Conservation (phyloP, 495 filamentous ascomycete species). For the Ascobolus immersus region DNA sequence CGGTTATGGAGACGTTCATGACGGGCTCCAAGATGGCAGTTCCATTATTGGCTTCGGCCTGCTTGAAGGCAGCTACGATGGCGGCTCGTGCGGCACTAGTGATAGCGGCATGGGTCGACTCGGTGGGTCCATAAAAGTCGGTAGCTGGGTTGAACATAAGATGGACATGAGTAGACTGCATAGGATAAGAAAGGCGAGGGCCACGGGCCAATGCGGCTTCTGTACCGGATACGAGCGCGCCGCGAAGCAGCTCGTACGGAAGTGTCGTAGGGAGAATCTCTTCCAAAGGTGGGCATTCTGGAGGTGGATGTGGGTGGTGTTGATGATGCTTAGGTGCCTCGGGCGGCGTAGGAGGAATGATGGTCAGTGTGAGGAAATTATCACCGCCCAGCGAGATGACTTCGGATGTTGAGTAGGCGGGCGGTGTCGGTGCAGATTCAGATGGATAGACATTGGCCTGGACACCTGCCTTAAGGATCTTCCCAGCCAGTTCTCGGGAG, state of each 20-base stretch:
- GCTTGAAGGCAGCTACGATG: conserved; percentile 36
- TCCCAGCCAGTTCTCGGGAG: conserved; percentile 57
- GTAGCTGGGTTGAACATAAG: conserved; percentile 37
- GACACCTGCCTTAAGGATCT: conserved; percentile 50
- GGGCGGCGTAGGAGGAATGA: conserved; percentile 14
- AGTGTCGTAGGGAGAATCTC: conserved; percentile 18
- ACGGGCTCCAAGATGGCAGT: conserved; percentile 66
- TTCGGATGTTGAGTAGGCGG: conserved; percentile 3
- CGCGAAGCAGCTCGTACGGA: conserved; percentile 35
- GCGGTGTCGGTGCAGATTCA: no score
- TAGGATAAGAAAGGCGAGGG: conserved; percentile 45
- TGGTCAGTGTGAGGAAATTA: conserved; percentile 35
- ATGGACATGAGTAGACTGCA: conserved; percentile 42
- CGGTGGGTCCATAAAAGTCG: conserved; percentile 32
- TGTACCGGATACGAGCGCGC: conserved; percentile 48
- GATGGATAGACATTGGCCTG: conserved; percentile 39
- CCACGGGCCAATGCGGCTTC: conserved; percentile 70
- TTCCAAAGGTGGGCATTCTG: conserved; percentile 9
- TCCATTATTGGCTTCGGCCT: conserved; percentile 22
- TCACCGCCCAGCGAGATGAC: conserved; percentile 13
- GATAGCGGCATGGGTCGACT: conserved; percentile 48
- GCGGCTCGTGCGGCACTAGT: conserved; percentile 52
- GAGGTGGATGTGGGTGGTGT: conserved; percentile 18
- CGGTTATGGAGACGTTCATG: conserved; percentile 60
- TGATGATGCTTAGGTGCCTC: conserved; percentile 1